A percentile compares a stretch with the other conserved stretches of the same genome.
Conservation (phyloP, 2,329 filamentous ascomycete genomes). For the Leptographium radiaticola region DNA sequence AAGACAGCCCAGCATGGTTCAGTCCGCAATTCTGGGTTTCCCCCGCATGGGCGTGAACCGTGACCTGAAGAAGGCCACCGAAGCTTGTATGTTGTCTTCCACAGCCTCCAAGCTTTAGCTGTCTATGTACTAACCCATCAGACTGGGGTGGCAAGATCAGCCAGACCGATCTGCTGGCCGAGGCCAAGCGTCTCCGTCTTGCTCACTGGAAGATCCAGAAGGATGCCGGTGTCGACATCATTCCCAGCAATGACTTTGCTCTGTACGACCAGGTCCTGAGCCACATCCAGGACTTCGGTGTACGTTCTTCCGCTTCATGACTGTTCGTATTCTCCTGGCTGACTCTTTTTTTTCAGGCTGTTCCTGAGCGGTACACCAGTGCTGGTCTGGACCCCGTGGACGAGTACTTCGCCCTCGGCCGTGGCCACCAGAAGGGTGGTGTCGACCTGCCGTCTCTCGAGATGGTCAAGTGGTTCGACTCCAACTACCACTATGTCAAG, state of each 20-base stretch:
- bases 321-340: neutral
- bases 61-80: slow-evolving; percentile 99
- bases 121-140: slow-evolving; percentile 10
- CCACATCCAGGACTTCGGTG: slow-evolving; percentile 96
- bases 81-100: slow-evolving; percentile 52
- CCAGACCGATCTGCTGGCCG: slow-evolving; percentile 75
- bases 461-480: slow-evolving; percentile 99
- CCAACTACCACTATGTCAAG: slow-evolving; percentile 99
- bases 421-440: slow-evolving; percentile 91
- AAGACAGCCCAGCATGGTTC: slow-evolving; percentile 35
- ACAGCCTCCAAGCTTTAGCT: neutral
- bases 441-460: slow-evolving; percentile 89
- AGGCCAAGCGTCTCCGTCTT: slow-evolving; percentile 93
- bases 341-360: slow-evolving; percentile 42
- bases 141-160: slow-evolving; percentile 90
- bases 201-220: slow-evolving; percentile 99
- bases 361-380: slow-evolving; percentile 87
- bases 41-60: slow-evolving; percentile 96
- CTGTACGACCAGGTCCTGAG: slow-evolving; percentile 96
- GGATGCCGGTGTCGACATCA: slow-evolving; percentile 91
- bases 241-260: slow-evolving; percentile 99
- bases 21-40: slow-evolving; percentile 84
- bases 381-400: slow-evolving; percentile 79
- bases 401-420: slow-evolving; percentile 99
- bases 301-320: slow-evolving; percentile 32